Base-by-base conservation (phyloP, 495 filamentous ascomycete genomes). In the Mycothermus thermophilus region DNA sequence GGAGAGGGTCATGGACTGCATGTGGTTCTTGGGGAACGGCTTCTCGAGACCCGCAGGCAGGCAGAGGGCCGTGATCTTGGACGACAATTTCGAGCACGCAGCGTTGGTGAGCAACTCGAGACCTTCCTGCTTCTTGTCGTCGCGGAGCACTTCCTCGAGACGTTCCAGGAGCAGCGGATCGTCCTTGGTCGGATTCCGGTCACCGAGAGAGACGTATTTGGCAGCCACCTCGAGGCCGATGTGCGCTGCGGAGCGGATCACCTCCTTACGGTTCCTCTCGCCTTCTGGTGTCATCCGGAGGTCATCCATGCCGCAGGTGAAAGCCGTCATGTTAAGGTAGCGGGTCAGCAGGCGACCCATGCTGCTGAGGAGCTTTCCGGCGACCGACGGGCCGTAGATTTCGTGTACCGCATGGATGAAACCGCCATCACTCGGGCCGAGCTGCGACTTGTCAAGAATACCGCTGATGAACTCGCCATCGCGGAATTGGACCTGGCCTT, bases 221-320 rank as follows among this genome's bases (percentile, higher is more conserved):
- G 83, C 58, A 9, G 85, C 84, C 36, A 86, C 83, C 36, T 87
- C 70, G 13, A 80, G 69, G 35, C 92, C 92, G 41, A 94, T 75
- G n/a, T 58, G 55, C 6, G 71, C 60, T 3, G 84, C 80, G 31
- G 71, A 69, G 40, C 71, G 59, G 33, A 99, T 58, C 40, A 75
- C 78, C 43, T 82, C 66, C 35, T 69, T 71, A 18, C 92, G 75
- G 27, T 60, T 60, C 35, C 62, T 62, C 46, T 99, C 83, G 30
- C 90, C 87, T 39, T 84, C 65, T 7, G 71, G 64, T 2, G 90
- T 99, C 32, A 96, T 71, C 15, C 77, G 67, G 42, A 99, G 69
- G 67, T 99, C 92, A 46, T 96, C 92, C 61, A 99, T 93, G 44
- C 92, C 92, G 58, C 92, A 99, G 40, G 80, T 86, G 52, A 95